Conservation (phyloP, 2,329 filamentous ascomycete species). For the Exophiala lecanii-corni region DNA sequence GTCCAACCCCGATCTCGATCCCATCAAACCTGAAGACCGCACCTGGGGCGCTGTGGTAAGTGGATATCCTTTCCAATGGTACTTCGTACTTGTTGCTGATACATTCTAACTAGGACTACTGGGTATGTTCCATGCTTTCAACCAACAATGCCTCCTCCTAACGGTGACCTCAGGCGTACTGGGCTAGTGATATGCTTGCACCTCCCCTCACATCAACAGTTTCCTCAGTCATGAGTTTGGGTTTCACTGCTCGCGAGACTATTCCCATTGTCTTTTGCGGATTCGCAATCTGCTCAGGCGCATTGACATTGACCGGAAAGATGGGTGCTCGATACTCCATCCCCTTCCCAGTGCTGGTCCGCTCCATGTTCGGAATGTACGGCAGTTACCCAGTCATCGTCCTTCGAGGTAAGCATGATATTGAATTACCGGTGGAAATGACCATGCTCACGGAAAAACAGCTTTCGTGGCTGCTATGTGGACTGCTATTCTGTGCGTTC, state of each 20-base stretch:
- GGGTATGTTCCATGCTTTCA: slow-evolving; percentile 3
- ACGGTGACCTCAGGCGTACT: slow-evolving; percentile 43
- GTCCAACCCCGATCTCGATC: slow-evolving; percentile 45
- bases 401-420: slow-evolving; percentile 34
- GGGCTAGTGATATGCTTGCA: slow-evolving; percentile 46
- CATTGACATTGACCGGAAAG: slow-evolving; percentile 47
- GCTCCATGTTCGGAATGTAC: slow-evolving; percentile 37
- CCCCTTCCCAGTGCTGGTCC: slow-evolving; percentile 32
- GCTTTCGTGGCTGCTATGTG: slow-evolving; percentile 45
- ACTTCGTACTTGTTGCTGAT: not conserved
- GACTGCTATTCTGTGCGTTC: slow-evolving; percentile 44
- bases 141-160: not conserved
- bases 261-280: slow-evolving; percentile 47
- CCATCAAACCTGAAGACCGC: slow-evolving; percentile 39
- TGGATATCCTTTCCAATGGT: not conserved
- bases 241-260: slow-evolving; percentile 45
- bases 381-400: slow-evolving; percentile 34
- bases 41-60: slow-evolving; percentile 41
- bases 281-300: slow-evolving; percentile 44
- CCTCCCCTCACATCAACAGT: slow-evolving; percentile 39
- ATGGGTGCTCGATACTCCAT: slow-evolving; percentile 34
- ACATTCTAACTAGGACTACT: slow-evolving; percentile 5
- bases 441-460: slow-evolving; percentile 28
- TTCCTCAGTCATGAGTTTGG: slow-evolving; percentile 39
- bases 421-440: slow-evolving; percentile 21